Evolutionary conservation across 768 basidiomycete genomes (phyloP), one percentile per base, ranked within the genome.

Genomic region (Lactarius tabidus): DNA sequence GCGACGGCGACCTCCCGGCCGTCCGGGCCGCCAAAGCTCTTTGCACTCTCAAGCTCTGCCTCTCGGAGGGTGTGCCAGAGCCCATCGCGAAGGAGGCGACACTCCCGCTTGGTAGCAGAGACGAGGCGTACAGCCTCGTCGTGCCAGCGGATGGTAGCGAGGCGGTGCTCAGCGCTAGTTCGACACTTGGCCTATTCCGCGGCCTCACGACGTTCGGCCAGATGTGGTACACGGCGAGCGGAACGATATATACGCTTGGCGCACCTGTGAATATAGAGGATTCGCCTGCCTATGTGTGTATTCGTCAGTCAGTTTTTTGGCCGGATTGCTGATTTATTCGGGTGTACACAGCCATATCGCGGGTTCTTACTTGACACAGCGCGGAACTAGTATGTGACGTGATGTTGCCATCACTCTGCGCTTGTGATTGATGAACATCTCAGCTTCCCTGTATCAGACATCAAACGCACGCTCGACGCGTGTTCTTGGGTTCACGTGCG

Each of bases 361-460:
- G 90, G 88, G 10, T 80, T 92, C 62, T 84, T 93, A 84, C 80
- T 94, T 15, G 92, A 94, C 72, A 93, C 91, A 0, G 79, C 90
- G 1, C 79, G 91, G 29, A 88, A 92, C 75, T 94, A 36, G 64
- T 65, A 57, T 63, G 86, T 76, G 1, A 26, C 28, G 6, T 14
- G 45, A 36, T 38, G 33, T 1, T n/a, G 15, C 48, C 48, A 18
- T 9, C 36, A 31, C n/a, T 23, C 38, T 23, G 62, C 31, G 52
- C 67, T 3, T 35, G 66, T 9, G 41, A 14, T 15, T 35, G 12
- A 26, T 15, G 56, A 23, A 26, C 18, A 26, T 18, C 39, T 23
- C 28, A 63, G 58, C 39, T 57, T 58, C 57, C 38, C 61, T 17
- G 8, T 57, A 14, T 15, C 61, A 7, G 67, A 43, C n/a, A 62